Percentiles rank a stretch among this genome's conserved stretches.
phyloP scores from a whole-genome alignment of 306 rosid species.

The Ormosia semicastrata region DNA sequence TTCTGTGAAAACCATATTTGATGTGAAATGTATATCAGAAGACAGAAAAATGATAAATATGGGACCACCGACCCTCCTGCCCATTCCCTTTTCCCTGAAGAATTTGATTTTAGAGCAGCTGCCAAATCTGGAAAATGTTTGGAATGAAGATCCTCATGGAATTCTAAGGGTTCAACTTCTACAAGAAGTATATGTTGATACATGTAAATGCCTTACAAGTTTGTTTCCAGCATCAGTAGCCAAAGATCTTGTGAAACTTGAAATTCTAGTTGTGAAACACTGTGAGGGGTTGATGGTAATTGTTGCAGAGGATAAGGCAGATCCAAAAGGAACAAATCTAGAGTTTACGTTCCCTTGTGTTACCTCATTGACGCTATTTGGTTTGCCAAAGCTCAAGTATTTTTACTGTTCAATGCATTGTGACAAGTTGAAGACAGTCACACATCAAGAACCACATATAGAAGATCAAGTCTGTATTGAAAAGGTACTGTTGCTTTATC shows the following conservation, averaged over 20 bases:
- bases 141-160: slow-evolving; percentile 24
- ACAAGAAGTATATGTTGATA: not conserved
- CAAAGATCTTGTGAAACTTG: slow-evolving; percentile 5
- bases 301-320: not conserved
- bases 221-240: slow-evolving; percentile 22
- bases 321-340: not conserved
- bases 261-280: not conserved
- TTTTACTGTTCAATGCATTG: not conserved
- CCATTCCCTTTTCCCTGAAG: not conserved
- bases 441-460: not conserved
- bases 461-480: too few relatives aligned
- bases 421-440: not conserved
- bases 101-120: not conserved
- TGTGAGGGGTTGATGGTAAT: not conserved
- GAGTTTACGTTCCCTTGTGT: not conserved
- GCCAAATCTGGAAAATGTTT: slow-evolving; percentile 23
- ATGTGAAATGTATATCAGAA: not conserved
- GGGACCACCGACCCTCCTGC: not conserved
- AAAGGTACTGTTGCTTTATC: too few relatives aligned
- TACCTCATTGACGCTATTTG: not conserved
- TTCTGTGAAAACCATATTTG: not conserved
- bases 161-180: not conserved
- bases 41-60: too few relatives aligned
- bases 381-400: not conserved
- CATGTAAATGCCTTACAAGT: slow-evolving; percentile 6